These are phyloP conservation scores for Globisporangium irregulare DNA, from an alignment of 352 stramenopile genomes.

Conservation along the genomic window DNA sequence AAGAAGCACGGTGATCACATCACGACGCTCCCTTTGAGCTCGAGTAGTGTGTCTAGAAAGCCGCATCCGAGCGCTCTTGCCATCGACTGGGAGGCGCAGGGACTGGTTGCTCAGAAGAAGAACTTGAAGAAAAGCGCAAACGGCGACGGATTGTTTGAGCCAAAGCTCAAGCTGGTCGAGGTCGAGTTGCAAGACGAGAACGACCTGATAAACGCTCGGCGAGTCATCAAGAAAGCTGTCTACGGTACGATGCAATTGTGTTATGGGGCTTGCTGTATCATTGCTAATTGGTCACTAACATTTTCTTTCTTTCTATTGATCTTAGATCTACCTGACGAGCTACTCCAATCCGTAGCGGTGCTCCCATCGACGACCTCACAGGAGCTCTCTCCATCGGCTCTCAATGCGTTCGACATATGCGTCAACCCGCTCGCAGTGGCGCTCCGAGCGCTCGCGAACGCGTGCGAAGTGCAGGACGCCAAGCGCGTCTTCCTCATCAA, in stretches of 20 bases:
- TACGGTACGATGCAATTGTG: conserved; percentile 1
- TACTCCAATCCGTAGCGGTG: conserved; percentile 13
- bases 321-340: conserved; percentile 9
- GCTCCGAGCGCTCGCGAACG: conserved; percentile 5
- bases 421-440: conserved; percentile 15
- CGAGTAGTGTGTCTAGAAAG: background rate
- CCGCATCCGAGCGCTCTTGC: conserved; percentile 8
- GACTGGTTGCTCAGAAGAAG: background rate
- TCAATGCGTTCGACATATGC: conserved; percentile 17
- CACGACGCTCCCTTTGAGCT: conserved; percentile 12
- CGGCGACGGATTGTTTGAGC: background rate
- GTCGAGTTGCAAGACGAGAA: conserved; percentile 29
- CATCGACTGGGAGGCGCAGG: conserved; percentile 15
- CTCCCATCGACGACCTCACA: conserved; percentile 4
- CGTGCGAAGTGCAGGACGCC: conserved; percentile 3
- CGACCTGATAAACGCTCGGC: conserved; percentile 3
- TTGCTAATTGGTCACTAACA: background rate
- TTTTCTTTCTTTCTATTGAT: background rate
- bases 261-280: background rate
- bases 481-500: conserved; percentile 5
- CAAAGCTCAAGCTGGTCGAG: conserved; percentile 30
- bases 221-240: conserved; percentile 9
- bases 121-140: background rate
- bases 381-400: background rate
- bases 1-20: conserved; percentile 51